Evolutionary conservation across 108 stramenopile species (phyloP).

Genomic region (Asterionellopsis glacialis): DNA sequence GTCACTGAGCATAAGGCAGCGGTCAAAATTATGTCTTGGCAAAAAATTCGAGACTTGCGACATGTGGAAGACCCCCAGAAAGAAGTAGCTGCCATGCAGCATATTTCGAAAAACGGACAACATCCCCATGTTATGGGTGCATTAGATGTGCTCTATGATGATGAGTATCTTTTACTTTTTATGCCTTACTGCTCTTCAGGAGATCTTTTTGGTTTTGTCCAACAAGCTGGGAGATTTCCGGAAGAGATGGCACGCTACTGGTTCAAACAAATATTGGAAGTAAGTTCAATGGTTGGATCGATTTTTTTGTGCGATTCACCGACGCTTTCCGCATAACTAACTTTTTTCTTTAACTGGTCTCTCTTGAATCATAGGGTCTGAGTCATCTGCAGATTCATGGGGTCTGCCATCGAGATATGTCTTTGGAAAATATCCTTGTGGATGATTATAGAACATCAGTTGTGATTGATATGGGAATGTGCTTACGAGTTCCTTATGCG

Average conservation of each 20-base stretch:
- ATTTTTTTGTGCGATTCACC: constrained; percentile 78
- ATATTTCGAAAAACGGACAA: constrained; percentile 46
- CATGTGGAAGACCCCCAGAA: constrained; percentile 84
- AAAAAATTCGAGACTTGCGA: constrained; percentile 31
- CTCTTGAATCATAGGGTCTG: constrained; percentile 55
- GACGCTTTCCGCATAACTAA: constrained; percentile 3
- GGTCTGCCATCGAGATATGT: constrained; percentile 85
- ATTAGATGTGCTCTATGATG: constrained; percentile 76
- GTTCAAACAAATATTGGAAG: constrained; percentile 64
- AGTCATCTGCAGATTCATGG: constrained; percentile 61
- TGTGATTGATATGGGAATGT: constrained; percentile 75
- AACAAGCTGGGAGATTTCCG: constrained; percentile 14
- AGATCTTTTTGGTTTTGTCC: constrained; percentile 62
- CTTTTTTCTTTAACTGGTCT: background rate
- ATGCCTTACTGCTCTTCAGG: constrained; percentile 82
- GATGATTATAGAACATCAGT: constrained; percentile 56
- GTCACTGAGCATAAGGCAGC: constrained; percentile 63
- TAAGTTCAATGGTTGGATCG: background rate
- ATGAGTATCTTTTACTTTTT: constrained; percentile 77
- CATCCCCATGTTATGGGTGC: constrained; percentile 75
- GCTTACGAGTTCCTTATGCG: constrained; percentile 68
- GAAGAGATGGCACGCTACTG: constrained; percentile 55
- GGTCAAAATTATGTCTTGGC: constrained; percentile 75
- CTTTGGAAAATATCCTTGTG: constrained; percentile 87
- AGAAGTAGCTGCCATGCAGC: constrained; percentile 87